Conservation (phyloP, 805 yeast species). For the Jamesozyma gamospora region DNA sequence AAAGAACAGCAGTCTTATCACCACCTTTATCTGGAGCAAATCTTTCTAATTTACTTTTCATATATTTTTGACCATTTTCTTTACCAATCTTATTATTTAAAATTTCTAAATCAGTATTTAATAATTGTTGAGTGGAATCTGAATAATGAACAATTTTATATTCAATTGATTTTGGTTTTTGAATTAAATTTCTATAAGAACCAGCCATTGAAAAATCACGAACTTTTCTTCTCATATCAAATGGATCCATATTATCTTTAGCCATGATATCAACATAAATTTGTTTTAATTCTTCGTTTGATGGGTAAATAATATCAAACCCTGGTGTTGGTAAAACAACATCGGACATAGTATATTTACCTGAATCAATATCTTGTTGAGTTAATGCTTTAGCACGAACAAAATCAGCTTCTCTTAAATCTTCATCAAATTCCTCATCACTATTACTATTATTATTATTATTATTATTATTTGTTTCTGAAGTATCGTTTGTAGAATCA, state of each 20-base stretch:
- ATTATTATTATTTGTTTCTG: conserved; percentile 3
- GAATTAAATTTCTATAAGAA: conserved; percentile 65
- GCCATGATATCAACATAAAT: conserved; percentile 67
- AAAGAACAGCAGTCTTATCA: conserved; percentile 53
- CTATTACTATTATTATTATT: conserved; percentile 20
- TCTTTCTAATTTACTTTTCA: conserved; percentile 26
- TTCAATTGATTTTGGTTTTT: conserved; percentile 54
- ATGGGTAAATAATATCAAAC: conserved; percentile 79
- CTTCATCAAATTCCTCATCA: conserved; percentile 59
- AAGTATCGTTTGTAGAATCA: conserved; percentile 16
- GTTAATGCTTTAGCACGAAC: conserved; percentile 68
- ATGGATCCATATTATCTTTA: conserved; percentile 73
- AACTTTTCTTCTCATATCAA: conserved; percentile 72
- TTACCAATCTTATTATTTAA: conserved; percentile 31
- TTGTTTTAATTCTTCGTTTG: conserved; percentile 46
- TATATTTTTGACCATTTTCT: conserved; percentile 24
- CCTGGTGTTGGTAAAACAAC: conserved; percentile 96
- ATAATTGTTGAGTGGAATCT: conserved; percentile 57
- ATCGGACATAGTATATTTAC: conserved; percentile 61
- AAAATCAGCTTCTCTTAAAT: conserved; percentile 46
- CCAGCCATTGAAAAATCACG: conserved; percentile 90
- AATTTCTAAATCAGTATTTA: conserved; percentile 67
- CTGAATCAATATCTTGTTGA: conserved; percentile 52
- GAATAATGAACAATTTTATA: conserved; percentile 54
- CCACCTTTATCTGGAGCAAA: conserved; percentile 34